These are phyloP conservation scores for Suillus tomentosus DNA, from an alignment of 768 basidiomycete species.

Conservation along the genomic window DNA sequence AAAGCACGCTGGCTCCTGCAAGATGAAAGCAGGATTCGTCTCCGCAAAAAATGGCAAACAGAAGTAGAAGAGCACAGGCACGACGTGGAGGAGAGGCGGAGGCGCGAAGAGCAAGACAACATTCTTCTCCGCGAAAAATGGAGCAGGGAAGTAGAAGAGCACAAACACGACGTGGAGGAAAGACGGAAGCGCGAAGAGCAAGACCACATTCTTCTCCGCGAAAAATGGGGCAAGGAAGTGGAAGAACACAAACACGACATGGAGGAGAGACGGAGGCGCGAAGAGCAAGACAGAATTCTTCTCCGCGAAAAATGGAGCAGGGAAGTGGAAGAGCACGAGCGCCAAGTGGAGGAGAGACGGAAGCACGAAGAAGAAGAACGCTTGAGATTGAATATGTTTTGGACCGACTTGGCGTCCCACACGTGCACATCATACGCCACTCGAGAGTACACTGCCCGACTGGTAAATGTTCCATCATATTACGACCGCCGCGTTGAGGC, in stretches of 20 bases:
- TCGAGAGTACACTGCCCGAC: conserved; percentile 31
- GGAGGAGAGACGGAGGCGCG: background rate
- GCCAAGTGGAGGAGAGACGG: conserved; percentile 16
- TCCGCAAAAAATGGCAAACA: background rate
- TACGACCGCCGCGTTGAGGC: conserved; percentile 26
- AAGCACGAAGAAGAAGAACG: conserved; percentile 25
- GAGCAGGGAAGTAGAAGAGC: conserved; percentile 22
- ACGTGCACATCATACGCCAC: conserved; percentile 31
- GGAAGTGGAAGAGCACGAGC: background rate
- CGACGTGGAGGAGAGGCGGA: conserved; percentile 20
- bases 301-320: background rate
- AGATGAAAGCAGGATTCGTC: conserved; percentile 9
- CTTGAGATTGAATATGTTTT: conserved; percentile 23
- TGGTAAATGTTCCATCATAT: conserved; percentile 29
- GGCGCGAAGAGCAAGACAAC: conserved; percentile 14
- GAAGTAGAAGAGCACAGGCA: background rate
- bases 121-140: conserved; percentile 11
- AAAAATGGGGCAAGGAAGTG: background rate
- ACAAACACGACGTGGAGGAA: conserved; percentile 4
- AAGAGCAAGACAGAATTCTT: background rate
- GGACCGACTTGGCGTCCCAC: conserved; percentile 21
- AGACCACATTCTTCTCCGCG: background rate
- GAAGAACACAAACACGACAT: conserved; percentile 11
- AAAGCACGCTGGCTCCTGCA: conserved; percentile 25
- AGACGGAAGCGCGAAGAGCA: background rate